A percentile compares a stretch with the other conserved stretches of the same genome.
phyloP scores from a whole-genome alignment of 1,284 basidiomycete species.

The Papiliotrema flavescens region DNA sequence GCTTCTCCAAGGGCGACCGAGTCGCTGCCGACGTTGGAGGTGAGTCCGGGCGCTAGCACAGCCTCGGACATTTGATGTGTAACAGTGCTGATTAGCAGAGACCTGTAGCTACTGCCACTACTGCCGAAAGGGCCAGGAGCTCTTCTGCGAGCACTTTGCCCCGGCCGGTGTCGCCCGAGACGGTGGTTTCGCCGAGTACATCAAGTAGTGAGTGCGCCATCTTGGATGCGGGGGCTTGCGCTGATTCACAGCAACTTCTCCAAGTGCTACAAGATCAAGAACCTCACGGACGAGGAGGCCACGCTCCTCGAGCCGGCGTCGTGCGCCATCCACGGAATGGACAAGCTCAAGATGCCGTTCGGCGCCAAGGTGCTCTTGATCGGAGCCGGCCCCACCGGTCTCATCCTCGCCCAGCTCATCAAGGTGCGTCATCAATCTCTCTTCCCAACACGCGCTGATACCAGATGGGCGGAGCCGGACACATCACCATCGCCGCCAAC shows the following conservation, averaged over 20 bases:
- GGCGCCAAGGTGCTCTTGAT: conserved; percentile 74
- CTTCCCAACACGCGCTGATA: conserved; percentile 73
- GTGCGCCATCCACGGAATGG: conserved; percentile 82
- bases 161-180: conserved; percentile 69
- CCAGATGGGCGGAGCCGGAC: conserved; percentile 68
- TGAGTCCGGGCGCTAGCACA: no score
- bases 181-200: conserved; percentile 84
- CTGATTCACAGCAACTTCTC: conserved; percentile 50
- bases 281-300: conserved; percentile 80
- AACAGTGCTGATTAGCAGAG: conserved; percentile 12
- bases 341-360: conserved; percentile 71
- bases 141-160: conserved; percentile 71
- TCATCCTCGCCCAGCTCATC: conserved; percentile 78
- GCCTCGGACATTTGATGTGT: no score
- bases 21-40: conserved; percentile 67
- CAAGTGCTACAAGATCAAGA: conserved; percentile 78
- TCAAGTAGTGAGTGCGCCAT: conserved; percentile 59
- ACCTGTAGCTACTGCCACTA: conserved; percentile 73
- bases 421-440: conserved; percentile 50
- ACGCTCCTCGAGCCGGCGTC: conserved; percentile 83
- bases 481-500: conserved; percentile 75
- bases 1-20: conserved; percentile 67
- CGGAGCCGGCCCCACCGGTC: conserved; percentile 62
- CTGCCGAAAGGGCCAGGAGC: conserved; percentile 71
- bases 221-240: neutral